Evolutionary conservation across 352 stramenopile species (phyloP).

Genomic region (Globisporangium radiosum): DNA sequence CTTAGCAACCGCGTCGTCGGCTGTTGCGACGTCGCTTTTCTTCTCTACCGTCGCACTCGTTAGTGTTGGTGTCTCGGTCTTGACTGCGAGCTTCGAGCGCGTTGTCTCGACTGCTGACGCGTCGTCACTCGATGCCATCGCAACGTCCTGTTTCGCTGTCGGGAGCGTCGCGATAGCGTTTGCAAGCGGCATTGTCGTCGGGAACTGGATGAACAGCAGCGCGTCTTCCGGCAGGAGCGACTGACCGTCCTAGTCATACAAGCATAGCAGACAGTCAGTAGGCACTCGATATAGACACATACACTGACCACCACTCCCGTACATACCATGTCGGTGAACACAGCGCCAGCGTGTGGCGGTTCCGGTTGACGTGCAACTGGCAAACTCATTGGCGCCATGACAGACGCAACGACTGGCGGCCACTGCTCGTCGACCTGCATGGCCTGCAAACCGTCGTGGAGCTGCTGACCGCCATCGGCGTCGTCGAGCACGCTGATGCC

Average conservation of each 20-base stretch:
- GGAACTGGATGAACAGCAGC: conserved; percentile 79
- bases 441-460: conserved; percentile 41
- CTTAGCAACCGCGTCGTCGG: conserved; percentile 2
- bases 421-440: conserved; percentile 69
- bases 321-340: conserved; percentile 54
- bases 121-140: conserved; percentile 26
- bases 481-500: conserved; percentile 84
- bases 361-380: conserved; percentile 62
- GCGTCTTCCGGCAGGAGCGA: conserved; percentile 55
- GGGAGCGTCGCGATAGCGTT: conserved; percentile 28
- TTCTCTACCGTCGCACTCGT: background rate
- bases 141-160: conserved; percentile 19
- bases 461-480: conserved; percentile 23
- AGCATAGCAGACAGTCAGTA: background rate
- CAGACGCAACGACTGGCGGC: conserved; percentile 70
- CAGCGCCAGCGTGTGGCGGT: conserved; percentile 41
- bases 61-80: background rate
- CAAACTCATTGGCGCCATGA: conserved; percentile 80
- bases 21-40: conserved; percentile 4
- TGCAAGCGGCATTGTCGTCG: conserved; percentile 72
- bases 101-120: conserved; percentile 3
- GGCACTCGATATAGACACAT: background rate
- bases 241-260: conserved; percentile 26
- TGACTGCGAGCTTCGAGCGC: conserved; percentile 13
- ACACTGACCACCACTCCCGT: background rate